Percentiles rank a stretch among this genome's conserved stretches.
phyloP scores from a whole-genome alignment of 805 yeast species.

The Peterozyma xylosa region DNA sequence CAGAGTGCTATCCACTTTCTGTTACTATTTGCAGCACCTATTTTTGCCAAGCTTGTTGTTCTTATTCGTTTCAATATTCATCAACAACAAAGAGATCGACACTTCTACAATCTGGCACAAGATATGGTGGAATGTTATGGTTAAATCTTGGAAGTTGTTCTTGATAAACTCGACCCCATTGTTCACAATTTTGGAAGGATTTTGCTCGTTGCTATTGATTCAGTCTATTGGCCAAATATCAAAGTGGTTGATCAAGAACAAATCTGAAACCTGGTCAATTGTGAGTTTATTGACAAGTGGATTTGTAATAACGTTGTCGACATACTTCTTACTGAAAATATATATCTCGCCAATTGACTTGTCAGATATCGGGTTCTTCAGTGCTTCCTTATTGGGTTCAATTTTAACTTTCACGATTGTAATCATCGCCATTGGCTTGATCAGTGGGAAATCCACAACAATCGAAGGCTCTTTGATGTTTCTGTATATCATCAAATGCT shows the following conservation, averaged over 20 bases:
- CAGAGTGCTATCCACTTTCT: conserved; percentile 32
- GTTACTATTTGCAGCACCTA: conserved; percentile 78
- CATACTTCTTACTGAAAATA: conserved; percentile 76
- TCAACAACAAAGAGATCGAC: conserved; percentile 15
- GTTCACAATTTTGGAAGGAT: conserved; percentile 86
- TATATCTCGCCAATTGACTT: conserved; percentile 68
- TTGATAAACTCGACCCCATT: conserved; percentile 80
- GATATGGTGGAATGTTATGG: conserved; percentile 29
- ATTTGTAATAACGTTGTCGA: conserved; percentile 63
- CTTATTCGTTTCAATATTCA: conserved; percentile 51
- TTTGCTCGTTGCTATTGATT: conserved; percentile 84
- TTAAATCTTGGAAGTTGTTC: conserved; percentile 64
- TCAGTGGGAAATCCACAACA: conserved; percentile 80
- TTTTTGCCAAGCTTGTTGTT: conserved; percentile 77
- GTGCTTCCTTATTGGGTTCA: conserved; percentile 83
- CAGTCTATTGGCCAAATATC: conserved; percentile 87
- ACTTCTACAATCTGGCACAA: conserved; percentile 12
- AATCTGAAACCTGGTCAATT: conserved; percentile 75
- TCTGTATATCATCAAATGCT: conserved; percentile 87
- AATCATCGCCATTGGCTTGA: conserved; percentile 76
- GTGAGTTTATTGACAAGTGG: conserved; percentile 67
- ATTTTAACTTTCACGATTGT: conserved; percentile 69
- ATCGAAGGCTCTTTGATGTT: conserved; percentile 80
- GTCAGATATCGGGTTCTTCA: conserved; percentile 52
- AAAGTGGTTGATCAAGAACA: conserved; percentile 53